Evolutionary conservation across 2,329 filamentous ascomycete species (phyloP), one percentile per base, ranked within the genome.

Genomic region (Ilyonectria robusta): DNA sequence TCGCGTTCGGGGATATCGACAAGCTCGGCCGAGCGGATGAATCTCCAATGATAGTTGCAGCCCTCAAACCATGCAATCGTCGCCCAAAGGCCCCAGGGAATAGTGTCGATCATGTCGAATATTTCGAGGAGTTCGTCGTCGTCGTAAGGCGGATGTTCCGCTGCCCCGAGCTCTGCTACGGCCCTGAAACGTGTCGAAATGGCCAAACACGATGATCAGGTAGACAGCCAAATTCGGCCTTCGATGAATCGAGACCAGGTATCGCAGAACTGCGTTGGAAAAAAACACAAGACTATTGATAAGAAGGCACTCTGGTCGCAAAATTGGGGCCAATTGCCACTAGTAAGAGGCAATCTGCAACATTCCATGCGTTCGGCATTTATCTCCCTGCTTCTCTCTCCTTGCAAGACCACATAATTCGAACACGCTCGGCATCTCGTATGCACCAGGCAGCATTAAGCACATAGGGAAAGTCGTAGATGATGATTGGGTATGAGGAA

Each of bases 401-500:
- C 37, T 48, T 15, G 26, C 40, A 48, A 46, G 21, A 46, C 35
- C 33, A 56, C 31, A 56, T 17, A 61, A 46, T 23, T 63, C 26
- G 47, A 40, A 62, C 42, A 31, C 57, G 42, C 48, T 21, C 17
- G 31, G 17, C 4, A 47, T 21, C 48, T 19, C 11, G 35, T 44
- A 44, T 31, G 62, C 50, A 67, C 29, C 55, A 51, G 51, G 46
- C 50, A 31, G 53, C 46, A 60, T 72, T 40, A 65, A 72, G 64
- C 70, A 75, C 71, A 74, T 57, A 72, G 67, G 61, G 71, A 73
- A 72, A 57, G 57, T 63, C 71, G 65, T 69, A 73, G 70, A 69
- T 70, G 55, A 59, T 67, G 71, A 67, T 69, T 71, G 74, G 73
- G 71, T 75, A 77, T 76, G 71, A 79, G 78, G 73, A 78, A 76